Evolutionary conservation across 768 basidiomycete genomes (phyloP), one percentile per base, ranked within the genome.

Genomic region (Phaeolepiota aurea): DNA sequence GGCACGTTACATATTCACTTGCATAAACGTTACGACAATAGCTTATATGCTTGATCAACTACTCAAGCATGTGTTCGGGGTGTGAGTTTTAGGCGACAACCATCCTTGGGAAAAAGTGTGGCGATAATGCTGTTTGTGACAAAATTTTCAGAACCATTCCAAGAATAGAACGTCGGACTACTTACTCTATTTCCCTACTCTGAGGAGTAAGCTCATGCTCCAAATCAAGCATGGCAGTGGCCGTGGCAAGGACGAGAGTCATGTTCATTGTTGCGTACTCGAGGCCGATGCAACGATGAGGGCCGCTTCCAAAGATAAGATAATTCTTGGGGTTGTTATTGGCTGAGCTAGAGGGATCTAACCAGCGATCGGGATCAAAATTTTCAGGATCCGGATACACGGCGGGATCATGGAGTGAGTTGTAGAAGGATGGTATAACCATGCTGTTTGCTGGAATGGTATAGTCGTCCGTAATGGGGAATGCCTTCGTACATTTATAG

Each of bases 41-140:
- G n/a, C n/a, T n/a, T n/a, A n/a, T n/a, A n/a, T n/a, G n/a, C n/a
- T n/a, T n/a, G n/a, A n/a, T n/a, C n/a, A n/a, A n/a, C n/a, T n/a
- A n/a, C n/a, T n/a, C n/a, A n/a, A n/a, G n/a, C n/a, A 18, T 58
- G 50, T 9, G 53, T 48, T 38, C 83, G 77, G 20, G 88, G 83
- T 2, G 75, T 71, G 50, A 94, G 75, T 54, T 79, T 87, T 47
- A 97, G 71, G 43, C 76, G 62, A 51, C 90, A 89, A 32, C 88
- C 89, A 54, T 97, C 93, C 59, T 87, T 82, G 9, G 96, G 96
- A 78, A 99, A 99, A 32, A 98, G 63, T 15, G 91, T 96, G n/a
- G 93, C 88, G 49, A 97, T 90, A 47, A 97, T 89, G 37, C 87
- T 89, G 43, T 2, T n/a, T n/a, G n/a, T n/a, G n/a, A n/a, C n/a